These are phyloP conservation scores for Pezicula neosporulosa DNA, from an alignment of 2,329 filamentous ascomycete genomes.

Conservation along the genomic window DNA sequence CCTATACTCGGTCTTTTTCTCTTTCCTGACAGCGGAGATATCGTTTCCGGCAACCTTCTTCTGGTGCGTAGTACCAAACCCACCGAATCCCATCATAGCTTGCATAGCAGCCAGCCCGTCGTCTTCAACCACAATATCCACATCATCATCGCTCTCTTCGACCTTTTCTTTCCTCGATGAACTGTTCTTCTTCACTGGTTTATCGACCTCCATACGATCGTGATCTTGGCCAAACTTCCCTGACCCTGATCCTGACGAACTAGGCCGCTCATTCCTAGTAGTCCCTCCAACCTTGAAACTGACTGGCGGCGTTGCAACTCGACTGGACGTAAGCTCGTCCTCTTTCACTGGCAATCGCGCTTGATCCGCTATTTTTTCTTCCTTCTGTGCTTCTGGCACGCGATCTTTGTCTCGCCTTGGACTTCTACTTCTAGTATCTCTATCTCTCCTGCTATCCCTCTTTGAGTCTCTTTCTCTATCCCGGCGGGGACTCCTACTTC, in stretches of 20 bases:
- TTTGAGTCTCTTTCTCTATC: slow-evolving; percentile 6
- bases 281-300: slow-evolving; percentile 24
- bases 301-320: slow-evolving; percentile 25
- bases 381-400: neutral
- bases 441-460: neutral
- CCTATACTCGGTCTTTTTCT: slow-evolving; percentile 91
- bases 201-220: slow-evolving; percentile 28
- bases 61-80: slow-evolving; percentile 82
- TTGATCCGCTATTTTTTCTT: neutral
- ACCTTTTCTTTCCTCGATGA: slow-evolving; percentile 2
- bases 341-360: slow-evolving; percentile 6
- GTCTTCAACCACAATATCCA: slow-evolving; percentile 54
- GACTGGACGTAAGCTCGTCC: slow-evolving; percentile 13
- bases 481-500: slow-evolving; percentile 2
- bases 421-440: slow-evolving; percentile 5
- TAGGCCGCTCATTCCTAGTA: slow-evolving; percentile 2
- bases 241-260: neutral
- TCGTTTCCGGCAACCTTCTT: slow-evolving; percentile 88
- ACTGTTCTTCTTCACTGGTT: slow-evolving; percentile 21
- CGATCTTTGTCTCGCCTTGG: slow-evolving; percentile 6
- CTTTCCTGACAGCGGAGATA: slow-evolving; percentile 77
- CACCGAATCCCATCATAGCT: slow-evolving; percentile 85
- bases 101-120: slow-evolving; percentile 72
- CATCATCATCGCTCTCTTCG: slow-evolving; percentile 37
- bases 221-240: slow-evolving; percentile 15